Evolutionary conservation across 441 rosid genomes (phyloP), one percentile per base, ranked within the genome.

Genomic region (Biscutella laevigata): DNA sequence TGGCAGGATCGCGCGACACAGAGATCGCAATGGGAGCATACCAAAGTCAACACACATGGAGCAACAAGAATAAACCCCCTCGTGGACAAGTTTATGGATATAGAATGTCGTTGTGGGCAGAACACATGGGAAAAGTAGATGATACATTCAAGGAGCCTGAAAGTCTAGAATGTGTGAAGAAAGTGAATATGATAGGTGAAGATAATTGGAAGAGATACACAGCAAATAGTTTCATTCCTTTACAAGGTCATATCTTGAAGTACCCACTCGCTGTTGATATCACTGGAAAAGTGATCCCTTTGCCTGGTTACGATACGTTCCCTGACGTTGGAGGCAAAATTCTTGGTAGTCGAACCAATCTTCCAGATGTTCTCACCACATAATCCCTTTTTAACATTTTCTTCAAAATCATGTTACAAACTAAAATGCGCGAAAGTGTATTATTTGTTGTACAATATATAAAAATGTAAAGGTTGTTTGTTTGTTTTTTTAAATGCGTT

Each of bases 21-120:
- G 96, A 88, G 74, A 85, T 88, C 29, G 96, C 95, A 38, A 80
- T 85, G 79, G 95, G 96, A 6, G 89, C 84, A 2, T 83, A 81
- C 59, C 95, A 85, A 64, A 83, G 82, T 3, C 71, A 70, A 24
- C 67, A 85, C 48, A 79, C 84, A 7, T 77, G 89, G 84, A 69
- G 66, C 19, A 52, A 75, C 49, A 77, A 54, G 53, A 70, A 69
- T 41, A 68, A 63, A 50, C 88, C 74, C 57, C 96, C 95, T 4
- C 73, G 30, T 24, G 86, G 96, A 42, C 92, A 88, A 80, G 87
- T 84, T 51, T 36, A 34, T 8, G 91, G 94, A 47, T 88, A 82
- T 53, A 72, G 96, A 54, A 81, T 83, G 88, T 84, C 96, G 4
- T 63, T 88, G 19, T 84, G 96, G 96, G 86, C 85, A 2, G 96